phyloP scores from a whole-genome alignment of 495 filamentous ascomycete species.

The Chaetomium tenue region DNA sequence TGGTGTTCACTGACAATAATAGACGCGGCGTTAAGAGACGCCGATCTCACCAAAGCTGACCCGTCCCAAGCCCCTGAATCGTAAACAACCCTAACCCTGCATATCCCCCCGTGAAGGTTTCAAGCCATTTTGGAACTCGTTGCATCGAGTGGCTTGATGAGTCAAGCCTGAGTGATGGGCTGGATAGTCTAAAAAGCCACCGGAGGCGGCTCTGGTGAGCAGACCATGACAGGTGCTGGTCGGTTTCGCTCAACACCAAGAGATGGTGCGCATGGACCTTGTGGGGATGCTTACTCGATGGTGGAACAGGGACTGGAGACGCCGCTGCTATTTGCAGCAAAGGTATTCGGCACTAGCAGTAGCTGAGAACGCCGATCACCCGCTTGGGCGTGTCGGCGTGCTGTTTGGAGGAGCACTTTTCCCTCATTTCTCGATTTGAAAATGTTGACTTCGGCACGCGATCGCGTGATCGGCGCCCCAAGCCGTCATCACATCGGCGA shows the following conservation, averaged over 20 bases:
- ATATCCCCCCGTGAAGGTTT: not conserved
- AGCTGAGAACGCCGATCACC: not conserved
- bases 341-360: not conserved
- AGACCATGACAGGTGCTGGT: not conserved
- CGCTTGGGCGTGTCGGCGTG: not conserved
- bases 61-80: not conserved
- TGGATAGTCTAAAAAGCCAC: too few species aligned
- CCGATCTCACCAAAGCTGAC: constrained; percentile 8
- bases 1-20: constrained; percentile 9
- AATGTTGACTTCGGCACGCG: not conserved
- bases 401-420: not conserved
- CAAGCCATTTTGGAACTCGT: not conserved
- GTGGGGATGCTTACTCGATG: constrained; percentile 11
- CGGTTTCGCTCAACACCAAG: not conserved
- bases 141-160: not conserved
- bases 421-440: not conserved
- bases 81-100: not conserved
- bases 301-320: not conserved
- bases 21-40: constrained; percentile 6
- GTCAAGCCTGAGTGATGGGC: too few species aligned
- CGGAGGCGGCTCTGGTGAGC: not conserved
- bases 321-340: constrained; percentile 9
- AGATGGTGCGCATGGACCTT: not conserved
- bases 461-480: constrained; percentile 1
- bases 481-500: not conserved